Base-by-base conservation (phyloP, 176 grass and related monocot genomes). In the Chloris gayana region DNA sequence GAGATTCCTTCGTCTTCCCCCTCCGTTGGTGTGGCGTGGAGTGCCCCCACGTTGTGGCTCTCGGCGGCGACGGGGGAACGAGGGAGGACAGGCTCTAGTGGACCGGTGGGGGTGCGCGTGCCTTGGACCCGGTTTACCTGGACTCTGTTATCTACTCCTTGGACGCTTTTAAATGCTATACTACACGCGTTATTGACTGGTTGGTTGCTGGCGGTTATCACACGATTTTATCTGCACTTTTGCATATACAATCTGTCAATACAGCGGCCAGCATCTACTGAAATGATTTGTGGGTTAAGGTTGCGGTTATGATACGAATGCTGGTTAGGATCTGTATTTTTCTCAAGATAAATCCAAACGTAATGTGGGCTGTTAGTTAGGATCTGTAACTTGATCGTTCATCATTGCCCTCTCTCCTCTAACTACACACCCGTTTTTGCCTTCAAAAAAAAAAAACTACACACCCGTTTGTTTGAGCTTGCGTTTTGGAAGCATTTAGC, bases 111-210 rank as follows among this genome's bases (percentile, higher is more conserved):
- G 53, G 53, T 2, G 24, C 38, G 73, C 31, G 37, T 38, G 24
- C 18, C 63, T 75, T 84, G 82, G 76, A 70, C 70, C 87, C 25
- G 46, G 49, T 70, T 27, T 31, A 80, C 47, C 75, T 84, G 67
- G 73, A 65, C 59, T 30, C 29, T 29, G 38, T 46, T 19, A 42
- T 64, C 49, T 34, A 7, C 30, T 27, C 0, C 29, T 62, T 63
- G 67, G 74, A 68, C 70, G 62, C 69, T 69, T 60, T 66, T 60
- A 41, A 81, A 61, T 60, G 69, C 6, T 39, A 22, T n/a, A n/a
- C n/a, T n/a, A n/a, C n/a, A 5, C 0, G 12, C 14, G 47, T 56
- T 74, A 34, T 30, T 4, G 21, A 33, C 19, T 50, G 12, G 39
- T n/a, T 49, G 18, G 58, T 61, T 14, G 57, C 8, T 27, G 57